Conservation (phyloP, 2,329 filamentous ascomycete genomes). For the Allantophomopsis lycopodina region DNA sequence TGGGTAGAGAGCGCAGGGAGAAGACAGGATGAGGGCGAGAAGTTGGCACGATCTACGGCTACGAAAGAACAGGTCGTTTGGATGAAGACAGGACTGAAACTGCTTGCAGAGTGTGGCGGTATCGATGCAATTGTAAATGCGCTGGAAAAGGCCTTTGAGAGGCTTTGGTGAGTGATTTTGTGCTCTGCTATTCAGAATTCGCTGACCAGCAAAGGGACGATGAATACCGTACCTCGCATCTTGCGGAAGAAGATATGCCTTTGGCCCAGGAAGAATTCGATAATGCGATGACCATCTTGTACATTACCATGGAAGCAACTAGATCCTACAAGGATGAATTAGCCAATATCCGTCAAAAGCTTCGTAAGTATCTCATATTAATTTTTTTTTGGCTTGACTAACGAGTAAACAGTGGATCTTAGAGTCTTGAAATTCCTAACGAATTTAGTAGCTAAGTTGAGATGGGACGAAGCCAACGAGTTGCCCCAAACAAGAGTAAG, state of each 20-base stretch:
- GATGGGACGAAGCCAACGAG: slow-evolving; percentile 57
- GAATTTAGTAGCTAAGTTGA: slow-evolving; percentile 40
- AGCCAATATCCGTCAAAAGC: slow-evolving; percentile 6
- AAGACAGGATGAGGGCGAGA: slow-evolving; percentile 23
- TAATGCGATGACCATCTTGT: slow-evolving; percentile 50
- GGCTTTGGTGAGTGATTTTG: slow-evolving; percentile 16
- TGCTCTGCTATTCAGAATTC: not conserved
- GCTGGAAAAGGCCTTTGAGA: slow-evolving; percentile 15
- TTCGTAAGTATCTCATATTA: slow-evolving; percentile 1
- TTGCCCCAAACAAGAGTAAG: slow-evolving; percentile 50
- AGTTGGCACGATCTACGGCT: slow-evolving; percentile 31
- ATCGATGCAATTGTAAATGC: slow-evolving; percentile 14
- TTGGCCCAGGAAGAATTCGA: slow-evolving; percentile 40
- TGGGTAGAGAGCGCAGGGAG: slow-evolving; percentile 55
- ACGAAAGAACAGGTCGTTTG: slow-evolving; percentile 41
- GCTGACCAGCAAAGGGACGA: slow-evolving; percentile 13
- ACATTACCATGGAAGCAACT: slow-evolving; percentile 41
- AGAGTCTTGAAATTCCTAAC: slow-evolving; percentile 16
- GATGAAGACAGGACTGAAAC: slow-evolving; percentile 38
- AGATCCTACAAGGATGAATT: slow-evolving; percentile 37
- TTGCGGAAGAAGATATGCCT: slow-evolving; percentile 18
- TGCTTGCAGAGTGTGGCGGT: slow-evolving; percentile 32
- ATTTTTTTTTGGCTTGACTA: slow-evolving; percentile 3
- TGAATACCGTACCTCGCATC: slow-evolving; percentile 18
- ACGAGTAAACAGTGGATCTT: slow-evolving; percentile 28